Evolutionary conservation across 495 filamentous ascomycete species (phyloP).

Genomic region (Xylaria acuta): DNA sequence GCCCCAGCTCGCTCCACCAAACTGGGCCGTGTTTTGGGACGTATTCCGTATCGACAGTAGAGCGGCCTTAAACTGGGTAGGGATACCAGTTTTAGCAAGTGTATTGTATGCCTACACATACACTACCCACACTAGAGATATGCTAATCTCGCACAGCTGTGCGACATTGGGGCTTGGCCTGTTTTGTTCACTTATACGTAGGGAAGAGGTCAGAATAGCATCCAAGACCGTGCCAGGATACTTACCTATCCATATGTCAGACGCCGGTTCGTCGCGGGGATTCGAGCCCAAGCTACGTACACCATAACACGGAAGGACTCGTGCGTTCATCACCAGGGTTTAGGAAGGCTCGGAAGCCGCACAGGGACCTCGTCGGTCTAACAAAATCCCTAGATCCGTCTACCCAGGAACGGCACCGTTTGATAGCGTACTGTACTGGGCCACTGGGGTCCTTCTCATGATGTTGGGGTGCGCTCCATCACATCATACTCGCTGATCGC

Average conservation of each 20-base stretch:
- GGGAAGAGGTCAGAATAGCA: slow-evolving; percentile 5
- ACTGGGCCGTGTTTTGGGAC: slow-evolving; percentile 7
- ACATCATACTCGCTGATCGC: slow-evolving; percentile 23
- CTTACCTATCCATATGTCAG: not conserved
- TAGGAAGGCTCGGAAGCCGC: slow-evolving; percentile 12
- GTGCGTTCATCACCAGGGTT: not conserved
- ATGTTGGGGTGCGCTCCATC: not conserved
- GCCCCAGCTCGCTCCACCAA: slow-evolving; percentile 25
- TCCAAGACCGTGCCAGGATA: not conserved
- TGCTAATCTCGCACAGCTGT: slow-evolving; percentile 24
- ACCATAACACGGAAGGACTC: slow-evolving; percentile 3
- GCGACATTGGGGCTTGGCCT: slow-evolving; percentile 16
- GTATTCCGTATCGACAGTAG: slow-evolving; percentile 24
- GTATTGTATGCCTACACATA: not conserved
- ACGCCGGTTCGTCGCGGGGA: slow-evolving; percentile 5
- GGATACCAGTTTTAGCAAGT: slow-evolving; percentile 20
- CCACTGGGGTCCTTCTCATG: not conserved
- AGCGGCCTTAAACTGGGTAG: slow-evolving; percentile 4
- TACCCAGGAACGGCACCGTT: not conserved
- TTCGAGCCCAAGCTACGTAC: not conserved
- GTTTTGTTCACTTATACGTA: not conserved
- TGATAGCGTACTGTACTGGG: not conserved
- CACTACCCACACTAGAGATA: slow-evolving; percentile 17
- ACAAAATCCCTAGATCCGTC: slow-evolving; percentile 9
- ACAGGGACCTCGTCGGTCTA: not conserved